phyloP scores from a whole-genome alignment of 139 green algal species.

The Tetradesmus lagerheimii region DNA sequence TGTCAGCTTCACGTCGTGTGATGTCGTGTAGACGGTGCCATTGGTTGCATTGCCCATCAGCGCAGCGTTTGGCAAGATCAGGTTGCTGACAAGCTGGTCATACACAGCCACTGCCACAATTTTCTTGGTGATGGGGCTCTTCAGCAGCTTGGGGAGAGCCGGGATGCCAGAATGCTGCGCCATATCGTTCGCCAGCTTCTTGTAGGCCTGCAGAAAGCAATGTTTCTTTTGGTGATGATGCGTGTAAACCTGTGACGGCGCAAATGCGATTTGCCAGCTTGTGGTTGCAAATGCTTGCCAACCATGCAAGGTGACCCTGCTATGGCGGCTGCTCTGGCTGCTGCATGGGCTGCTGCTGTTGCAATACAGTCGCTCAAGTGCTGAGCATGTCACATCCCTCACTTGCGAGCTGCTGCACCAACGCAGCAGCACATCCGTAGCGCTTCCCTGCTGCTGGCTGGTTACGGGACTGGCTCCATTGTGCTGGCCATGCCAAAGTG shows the following conservation, averaged over 20 bases:
- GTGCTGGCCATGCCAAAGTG: neutral
- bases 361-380: too few relatives aligned
- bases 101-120: neutral
- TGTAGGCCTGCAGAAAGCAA: slow-evolving; percentile 1
- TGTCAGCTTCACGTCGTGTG: neutral
- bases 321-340: too few relatives aligned
- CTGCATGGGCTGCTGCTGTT: too few relatives aligned
- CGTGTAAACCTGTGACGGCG: too few relatives aligned
- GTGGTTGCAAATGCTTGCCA: too few relatives aligned
- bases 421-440: too few relatives aligned
- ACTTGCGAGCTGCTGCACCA: too few relatives aligned
- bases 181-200: neutral
- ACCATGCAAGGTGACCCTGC: too few relatives aligned
- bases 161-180: neutral
- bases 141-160: neutral
- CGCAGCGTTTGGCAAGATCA: slow-evolving; percentile 1
- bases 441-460: neutral
- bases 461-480: too few relatives aligned
- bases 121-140: neutral
- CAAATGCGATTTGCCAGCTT: too few relatives aligned
- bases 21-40: neutral
- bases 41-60: slow-evolving; percentile 14
- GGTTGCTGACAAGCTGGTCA: slow-evolving; percentile 16
- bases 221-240: too few relatives aligned
- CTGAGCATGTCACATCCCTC: too few relatives aligned